These are phyloP conservation scores for Sarocladium brachiariae DNA, from an alignment of 2,329 filamentous ascomycete genomes.

Conservation along the genomic window DNA sequence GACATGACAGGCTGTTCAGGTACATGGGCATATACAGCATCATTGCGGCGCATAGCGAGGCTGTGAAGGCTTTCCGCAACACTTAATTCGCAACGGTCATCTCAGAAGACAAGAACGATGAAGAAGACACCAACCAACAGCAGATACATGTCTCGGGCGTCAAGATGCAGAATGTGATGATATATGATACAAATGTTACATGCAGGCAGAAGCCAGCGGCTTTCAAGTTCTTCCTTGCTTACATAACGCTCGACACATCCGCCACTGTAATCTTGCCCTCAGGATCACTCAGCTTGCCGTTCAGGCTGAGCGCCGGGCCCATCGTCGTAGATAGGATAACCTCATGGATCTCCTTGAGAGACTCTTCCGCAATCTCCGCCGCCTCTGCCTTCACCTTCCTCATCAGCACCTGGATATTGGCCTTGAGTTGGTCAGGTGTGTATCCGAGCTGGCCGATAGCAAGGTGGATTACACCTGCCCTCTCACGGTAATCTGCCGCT, in stretches of 20 bases:
- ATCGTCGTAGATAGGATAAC: constrained; percentile 81
- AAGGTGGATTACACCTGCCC: constrained; percentile 75
- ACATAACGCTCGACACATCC: constrained; percentile 48
- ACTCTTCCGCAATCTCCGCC: constrained; percentile 53
- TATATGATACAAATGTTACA: constrained; percentile 34
- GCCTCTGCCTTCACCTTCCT: constrained; percentile 74
- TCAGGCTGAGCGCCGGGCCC: constrained; percentile 80
- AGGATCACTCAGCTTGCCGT: constrained; percentile 64
- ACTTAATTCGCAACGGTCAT: constrained; percentile 21
- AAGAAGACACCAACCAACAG: constrained; percentile 25
- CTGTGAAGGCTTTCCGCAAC: constrained; percentile 40
- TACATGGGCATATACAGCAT: constrained; percentile 47
- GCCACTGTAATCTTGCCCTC: constrained; percentile 49
- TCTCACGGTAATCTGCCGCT: constrained; percentile 80
- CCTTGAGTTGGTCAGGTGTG: constrained; percentile 76
- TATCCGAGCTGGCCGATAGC: constrained; percentile 88
- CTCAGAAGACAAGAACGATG: too few relatives aligned
- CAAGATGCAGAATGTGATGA: constrained; percentile 16
- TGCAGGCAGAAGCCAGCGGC: constrained; percentile 6
- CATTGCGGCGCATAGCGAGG: constrained; percentile 45
- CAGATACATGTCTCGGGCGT: not conserved
- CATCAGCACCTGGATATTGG: constrained; percentile 76
- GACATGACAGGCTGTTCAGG: constrained; percentile 40
- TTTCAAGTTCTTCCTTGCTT: constrained; percentile 19
- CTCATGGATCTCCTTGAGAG: constrained; percentile 43